Conservation (phyloP, 1,284 basidiomycete genomes). For the Tylopilus orsonianus region DNA sequence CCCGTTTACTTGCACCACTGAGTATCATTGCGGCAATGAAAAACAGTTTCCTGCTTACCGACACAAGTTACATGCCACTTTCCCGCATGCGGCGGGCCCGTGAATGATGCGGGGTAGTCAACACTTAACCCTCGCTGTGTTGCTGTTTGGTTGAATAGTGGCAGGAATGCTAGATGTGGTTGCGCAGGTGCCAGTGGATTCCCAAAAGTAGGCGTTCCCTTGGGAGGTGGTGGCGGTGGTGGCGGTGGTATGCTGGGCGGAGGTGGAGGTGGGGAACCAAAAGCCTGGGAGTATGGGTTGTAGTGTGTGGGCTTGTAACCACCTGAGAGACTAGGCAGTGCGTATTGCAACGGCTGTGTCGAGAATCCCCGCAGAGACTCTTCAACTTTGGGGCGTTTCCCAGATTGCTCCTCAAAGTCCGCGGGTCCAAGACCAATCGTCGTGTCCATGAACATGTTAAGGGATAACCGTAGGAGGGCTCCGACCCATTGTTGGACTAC, state of each 20-base stretch:
- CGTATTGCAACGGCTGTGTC: slow-evolving; percentile 33
- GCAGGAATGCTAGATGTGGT: slow-evolving; percentile 59
- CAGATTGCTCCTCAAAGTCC: slow-evolving; percentile 32
- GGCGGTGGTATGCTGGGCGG: slow-evolving; percentile 30
- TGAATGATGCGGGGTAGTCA: slow-evolving; percentile 56
- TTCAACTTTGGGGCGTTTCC: slow-evolving; percentile 33
- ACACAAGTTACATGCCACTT: slow-evolving; percentile 64
- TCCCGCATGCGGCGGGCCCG: slow-evolving; percentile 64
- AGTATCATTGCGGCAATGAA: slow-evolving; percentile 1
- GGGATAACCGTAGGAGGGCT: slow-evolving; percentile 44
- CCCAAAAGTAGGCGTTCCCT: slow-evolving; percentile 29
- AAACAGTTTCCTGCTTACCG: slow-evolving; percentile 40
- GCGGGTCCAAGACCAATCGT: slow-evolving; percentile 24
- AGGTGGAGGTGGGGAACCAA: slow-evolving; percentile 19
- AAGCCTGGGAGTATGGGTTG: slow-evolving; percentile 32
- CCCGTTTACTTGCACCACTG: slow-evolving; percentile 55
- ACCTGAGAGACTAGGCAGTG: slow-evolving; percentile 22
- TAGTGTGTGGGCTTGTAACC: slow-evolving; percentile 30
- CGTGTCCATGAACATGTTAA: slow-evolving; percentile 21
- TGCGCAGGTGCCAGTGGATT: slow-evolving; percentile 61
- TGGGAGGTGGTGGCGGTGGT: slow-evolving; percentile 28
- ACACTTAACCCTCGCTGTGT: slow-evolving; percentile 59
- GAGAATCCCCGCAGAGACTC: slow-evolving; percentile 33
- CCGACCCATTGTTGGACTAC: slow-evolving; percentile 60
- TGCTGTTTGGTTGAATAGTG: slow-evolving; percentile 71